These are phyloP conservation scores for Fusarium camptoceras DNA, from an alignment of 2,329 filamentous ascomycete genomes.

Conservation along the genomic window DNA sequence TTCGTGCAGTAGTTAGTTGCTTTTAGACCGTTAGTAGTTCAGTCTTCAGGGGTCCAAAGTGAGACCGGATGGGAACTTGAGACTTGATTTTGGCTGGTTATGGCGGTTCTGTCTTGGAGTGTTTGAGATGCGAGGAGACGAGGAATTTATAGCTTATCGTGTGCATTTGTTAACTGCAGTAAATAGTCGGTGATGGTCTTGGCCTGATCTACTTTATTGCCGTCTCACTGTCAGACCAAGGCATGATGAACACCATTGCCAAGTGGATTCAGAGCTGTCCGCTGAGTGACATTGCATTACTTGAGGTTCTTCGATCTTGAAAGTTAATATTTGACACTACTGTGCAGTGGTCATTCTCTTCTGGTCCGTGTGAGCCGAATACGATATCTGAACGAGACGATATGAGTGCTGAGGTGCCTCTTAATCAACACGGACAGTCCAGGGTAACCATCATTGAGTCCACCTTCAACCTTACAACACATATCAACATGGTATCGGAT, in stretches of 20 bases:
- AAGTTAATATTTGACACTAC: background rate
- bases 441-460: background rate
- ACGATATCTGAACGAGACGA: background rate
- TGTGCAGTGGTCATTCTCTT: background rate
- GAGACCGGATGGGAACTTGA: constrained; percentile 20
- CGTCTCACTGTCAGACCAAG: background rate
- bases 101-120: constrained; percentile 17
- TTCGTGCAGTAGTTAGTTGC: constrained; percentile 7
- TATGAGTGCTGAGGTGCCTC: background rate
- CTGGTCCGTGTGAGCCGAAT: background rate
- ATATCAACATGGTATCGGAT: background rate
- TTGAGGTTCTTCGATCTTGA: background rate
- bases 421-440: background rate
- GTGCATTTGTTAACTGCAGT: background rate
- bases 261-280: background rate
- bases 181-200: background rate
- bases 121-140: constrained; percentile 9
- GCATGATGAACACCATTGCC: background rate
- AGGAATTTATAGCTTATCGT: background rate
- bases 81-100: constrained; percentile 29
- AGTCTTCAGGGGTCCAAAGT: constrained; percentile 31
- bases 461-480: background rate
- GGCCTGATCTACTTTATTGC: background rate
- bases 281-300: background rate
- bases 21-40: background rate